Evolutionary conservation across 2,329 filamentous ascomycete species (phyloP).

Genomic region (Clonostachys rhizophaga): DNA sequence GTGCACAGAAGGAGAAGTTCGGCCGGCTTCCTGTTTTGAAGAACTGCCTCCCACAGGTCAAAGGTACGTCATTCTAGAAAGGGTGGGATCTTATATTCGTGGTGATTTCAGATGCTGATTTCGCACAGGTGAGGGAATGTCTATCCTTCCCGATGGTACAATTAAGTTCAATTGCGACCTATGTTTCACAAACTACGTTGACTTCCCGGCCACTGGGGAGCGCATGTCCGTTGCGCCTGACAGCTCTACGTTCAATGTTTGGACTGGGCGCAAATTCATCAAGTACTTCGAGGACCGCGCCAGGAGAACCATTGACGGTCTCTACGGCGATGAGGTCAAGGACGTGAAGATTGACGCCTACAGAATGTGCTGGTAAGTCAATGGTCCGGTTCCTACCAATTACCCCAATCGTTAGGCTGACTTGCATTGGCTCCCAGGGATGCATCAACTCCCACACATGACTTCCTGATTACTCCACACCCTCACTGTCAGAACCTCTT

Average conservation of each 20-base stretch:
- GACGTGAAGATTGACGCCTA: conserved; percentile 32
- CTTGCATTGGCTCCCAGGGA: conserved; percentile 37
- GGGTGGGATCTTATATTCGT: too few relatives aligned
- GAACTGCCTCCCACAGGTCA: conserved; percentile 32
- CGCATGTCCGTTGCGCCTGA: conserved; percentile 46
- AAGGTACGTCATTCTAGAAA: conserved; percentile 22
- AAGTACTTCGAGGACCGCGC: conserved; percentile 37
- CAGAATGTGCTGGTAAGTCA: conserved; percentile 38
- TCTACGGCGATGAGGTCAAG: conserved; percentile 34
- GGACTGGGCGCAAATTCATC: conserved; percentile 30
- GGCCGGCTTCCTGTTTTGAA: conserved; percentile 48
- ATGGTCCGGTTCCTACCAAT: neutral
- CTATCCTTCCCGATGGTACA: conserved; percentile 37
- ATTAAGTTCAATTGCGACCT: conserved; percentile 60
- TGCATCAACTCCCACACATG: conserved; percentile 55
- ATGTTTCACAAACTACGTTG: conserved; percentile 50
- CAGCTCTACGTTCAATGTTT: conserved; percentile 32
- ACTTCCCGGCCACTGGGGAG: conserved; percentile 38
- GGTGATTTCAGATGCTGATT: too few relatives aligned
- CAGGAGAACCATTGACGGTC: conserved; percentile 27
- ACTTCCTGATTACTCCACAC: conserved; percentile 55
- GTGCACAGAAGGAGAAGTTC: conserved; percentile 40
- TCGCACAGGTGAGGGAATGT: conserved; percentile 32
- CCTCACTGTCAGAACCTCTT: conserved; percentile 45
- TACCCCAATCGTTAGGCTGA: neutral